Base-by-base conservation (phyloP, 495 filamentous ascomycete genomes). In the Hyaloscypha hepaticicola region DNA sequence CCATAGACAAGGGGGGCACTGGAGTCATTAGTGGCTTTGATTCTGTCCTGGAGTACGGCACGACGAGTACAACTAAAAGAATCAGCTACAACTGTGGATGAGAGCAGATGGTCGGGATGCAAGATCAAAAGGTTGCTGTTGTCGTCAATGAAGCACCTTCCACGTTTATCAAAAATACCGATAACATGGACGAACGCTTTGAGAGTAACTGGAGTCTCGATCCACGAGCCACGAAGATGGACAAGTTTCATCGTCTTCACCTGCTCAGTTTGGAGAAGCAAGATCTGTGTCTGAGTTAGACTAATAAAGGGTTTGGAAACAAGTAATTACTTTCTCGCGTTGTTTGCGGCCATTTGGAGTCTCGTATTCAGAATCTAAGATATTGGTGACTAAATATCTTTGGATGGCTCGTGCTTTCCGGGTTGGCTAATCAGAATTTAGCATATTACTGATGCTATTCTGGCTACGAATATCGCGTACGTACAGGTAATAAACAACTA, bases 91-190 rank as follows among this genome's bases (percentile, higher is more conserved):
- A 94, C 90, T 8, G 93, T 97, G 2, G 94, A 88, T 12, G 95
- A 97, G 58, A 99, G 88, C 25, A 99, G 84, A 77, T 97, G 93
- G 75, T 99, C 95, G 2, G 95, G 95, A 73, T 99, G 92, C 14
- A 99, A 80, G 68, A 99, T 94, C 41, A 99, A 77, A 78, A 97
- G 89, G 69, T 96, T 90, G 59, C 88, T 79, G 26, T 79, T 75
- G 72, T 97, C 91, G 73, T 93, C 88, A 61, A 88, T 76, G 65
- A 91, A 83, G 73, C 86, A 88, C 6, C 89, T 88, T 12, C 75
- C 77, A 5, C 77, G 66, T 60, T 88, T 78, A 50, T 69, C 64
- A 69, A 96, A 96, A 22, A 84, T 77, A n/a, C 93, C 92, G 61
- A 96, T 88, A 60, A 96, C 75, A 76, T 97, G 91, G 59, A 98